Evolutionary conservation across 1,284 basidiomycete species (phyloP).

Genomic region (Melampsora americana): DNA sequence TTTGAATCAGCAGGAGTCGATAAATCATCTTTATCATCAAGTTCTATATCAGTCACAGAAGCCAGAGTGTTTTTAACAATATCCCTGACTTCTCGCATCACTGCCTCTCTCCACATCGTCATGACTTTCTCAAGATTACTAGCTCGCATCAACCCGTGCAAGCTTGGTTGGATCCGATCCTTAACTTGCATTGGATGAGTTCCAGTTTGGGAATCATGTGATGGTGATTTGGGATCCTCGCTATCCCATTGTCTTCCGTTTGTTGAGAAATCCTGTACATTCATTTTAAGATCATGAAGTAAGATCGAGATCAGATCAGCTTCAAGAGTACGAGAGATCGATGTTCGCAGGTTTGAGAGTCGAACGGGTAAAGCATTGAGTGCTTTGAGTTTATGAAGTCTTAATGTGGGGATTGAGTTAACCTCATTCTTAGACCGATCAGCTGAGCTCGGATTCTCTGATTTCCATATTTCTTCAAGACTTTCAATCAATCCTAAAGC

Average conservation of each 20-base stretch:
- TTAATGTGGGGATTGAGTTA: constrained; percentile 13
- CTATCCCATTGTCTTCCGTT: too few relatives aligned
- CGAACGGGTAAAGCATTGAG: constrained; percentile 12
- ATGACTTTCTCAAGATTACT: constrained; percentile 69
- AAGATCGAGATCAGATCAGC: constrained; percentile 38
- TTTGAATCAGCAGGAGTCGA: constrained; percentile 11
- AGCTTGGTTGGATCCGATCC: constrained; percentile 66
- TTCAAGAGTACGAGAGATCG: constrained; percentile 23
- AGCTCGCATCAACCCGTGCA: constrained; percentile 72
- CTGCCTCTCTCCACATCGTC: constrained; percentile 71
- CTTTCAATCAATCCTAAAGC: constrained; percentile 74
- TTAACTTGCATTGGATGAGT: constrained; percentile 58
- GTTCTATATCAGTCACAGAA: constrained; percentile 30
- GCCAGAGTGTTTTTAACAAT: constrained; percentile 58
- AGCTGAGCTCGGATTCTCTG: background rate
- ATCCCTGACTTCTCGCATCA: constrained; percentile 65
- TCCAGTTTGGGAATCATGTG: constrained; percentile 51
- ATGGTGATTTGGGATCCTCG: too few relatives aligned
- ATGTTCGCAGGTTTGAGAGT: constrained; percentile 18
- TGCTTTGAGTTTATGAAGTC: background rate
- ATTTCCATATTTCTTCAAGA: constrained; percentile 64
- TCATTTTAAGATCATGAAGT: constrained; percentile 26
- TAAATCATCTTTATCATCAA: constrained; percentile 34
- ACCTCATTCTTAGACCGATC: background rate
- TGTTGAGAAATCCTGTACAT: constrained; percentile 1